Evolutionary conservation across 768 basidiomycete species (phyloP), one percentile per base, ranked within the genome.

Genomic region (Kwoniella europaea): DNA sequence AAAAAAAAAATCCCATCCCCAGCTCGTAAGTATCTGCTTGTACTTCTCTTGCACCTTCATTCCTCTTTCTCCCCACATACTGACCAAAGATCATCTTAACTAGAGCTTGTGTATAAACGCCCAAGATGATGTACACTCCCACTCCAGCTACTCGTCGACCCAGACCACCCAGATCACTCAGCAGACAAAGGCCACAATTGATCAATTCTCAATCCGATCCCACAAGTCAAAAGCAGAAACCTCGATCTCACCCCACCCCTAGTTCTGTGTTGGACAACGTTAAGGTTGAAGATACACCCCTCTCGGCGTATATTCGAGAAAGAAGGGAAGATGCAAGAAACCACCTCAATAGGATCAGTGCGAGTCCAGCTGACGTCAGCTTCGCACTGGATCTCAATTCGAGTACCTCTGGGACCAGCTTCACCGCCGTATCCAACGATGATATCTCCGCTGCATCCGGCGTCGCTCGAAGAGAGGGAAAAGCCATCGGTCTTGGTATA

Each of bases 121-220:
- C 15, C 65, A 67, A 52, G 55, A 78, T 76, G 73, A 79, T 79
- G 77, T 79, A 71, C 60, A 76, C 75, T 16, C 75, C 77, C 2
- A 69, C 71, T 18, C 69, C 77, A 16, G 50, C 71, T 22, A 54
- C 67, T 50, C 73, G 77, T 6, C 72, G 75, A 52, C 77, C 77
- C 63, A 71, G 75, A 50, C 77, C 77, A 16, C 77, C 77, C 7
- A 68, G 72, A 18, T 70, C 62, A 41, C 56, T 68, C 61, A 41
- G 18, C 60, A 44, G 69, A 62, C 50, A 56, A 50, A 54, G 53
- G 41, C 65, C 58, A n/a, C 43, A 56, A 27, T 55, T 67, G 13
- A 46, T 66, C 67, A 29, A 52, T n/a, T 55, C 50, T 10, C 20
- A 22, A 6, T 52, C 63, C 35, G 58, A 27, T 16, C 20, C 58